Base-by-base conservation (phyloP, 1,284 basidiomycete genomes). In the Malassezia sympodialis region DNA sequence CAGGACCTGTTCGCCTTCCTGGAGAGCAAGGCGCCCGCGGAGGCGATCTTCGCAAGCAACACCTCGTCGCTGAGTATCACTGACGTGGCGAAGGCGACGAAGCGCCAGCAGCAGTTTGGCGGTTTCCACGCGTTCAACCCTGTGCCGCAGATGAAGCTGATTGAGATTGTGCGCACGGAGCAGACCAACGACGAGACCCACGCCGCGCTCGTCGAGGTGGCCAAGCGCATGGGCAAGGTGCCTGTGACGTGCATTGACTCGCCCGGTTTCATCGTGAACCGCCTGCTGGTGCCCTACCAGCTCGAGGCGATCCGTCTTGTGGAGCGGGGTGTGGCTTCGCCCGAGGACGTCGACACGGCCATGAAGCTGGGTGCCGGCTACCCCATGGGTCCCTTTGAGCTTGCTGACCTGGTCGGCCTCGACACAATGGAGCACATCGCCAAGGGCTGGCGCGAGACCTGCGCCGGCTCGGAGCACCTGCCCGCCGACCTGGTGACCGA, bases 361-460 rank as follows among this genome's bases (percentile, higher is more conserved):
- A 82, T 82, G 81, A 80, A 81, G 72, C 76, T 82, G 24, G 81
- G 81, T 27, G 80, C 80, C 14, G 80, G 80, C 43, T 68, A 71
- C 61, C 70, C 74, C 7, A 73, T 78, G 67, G 76, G 80, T 62
- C 80, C 80, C 24, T 78, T 82, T 64, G 79, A 81, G 69, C 76
- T 82, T 8, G 76, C 79, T 27, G 80, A 82, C 68, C 78, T 80
- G 52, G 78, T 80, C 40, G 80, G 80, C 35, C 74, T 81, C 43
- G 79, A 79, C 76, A 75, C 75, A 3, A 57, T 65, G 35, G 59
- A 52, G 42, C 64, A 79, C 72, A 82, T 82, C 61, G 73, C 79
- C 23, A 64, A 73, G 47, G 80, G 80, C 54, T 82, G 80, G 80
- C 71, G 78, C 37, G 77, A 79, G 50, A 77, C 78, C 50, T 76